A percentile compares a stretch with the other conserved stretches of the same genome.
These are phyloP conservation scores for Coemansia guatemalensis DNA, from an alignment of 192 early-diverging fungal genomes.

Conservation along the genomic window DNA sequence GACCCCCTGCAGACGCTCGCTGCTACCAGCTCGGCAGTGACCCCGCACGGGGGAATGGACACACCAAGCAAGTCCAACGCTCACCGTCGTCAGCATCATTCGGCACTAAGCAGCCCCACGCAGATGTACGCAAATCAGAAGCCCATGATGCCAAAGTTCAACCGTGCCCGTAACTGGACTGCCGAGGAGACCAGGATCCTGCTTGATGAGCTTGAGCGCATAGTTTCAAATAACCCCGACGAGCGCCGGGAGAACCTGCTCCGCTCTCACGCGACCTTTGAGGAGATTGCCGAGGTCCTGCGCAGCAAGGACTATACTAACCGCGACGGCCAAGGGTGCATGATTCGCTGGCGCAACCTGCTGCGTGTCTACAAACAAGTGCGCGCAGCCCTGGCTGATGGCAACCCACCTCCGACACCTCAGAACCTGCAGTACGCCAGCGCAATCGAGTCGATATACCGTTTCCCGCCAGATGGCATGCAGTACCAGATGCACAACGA, in stretches of 20 bases:
- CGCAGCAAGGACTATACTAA: conserved; percentile 42
- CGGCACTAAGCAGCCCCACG: conserved; percentile 19
- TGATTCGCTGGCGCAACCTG: conserved; percentile 62
- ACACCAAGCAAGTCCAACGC: conserved; percentile 19
- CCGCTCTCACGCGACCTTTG: conserved; percentile 48
- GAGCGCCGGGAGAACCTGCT: conserved; percentile 51
- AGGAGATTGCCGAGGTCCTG: conserved; percentile 47
- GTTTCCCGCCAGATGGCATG: conserved; percentile 49
- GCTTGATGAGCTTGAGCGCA: conserved; percentile 51
- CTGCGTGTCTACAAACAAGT: conserved; percentile 81
- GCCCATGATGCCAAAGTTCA: conserved; percentile 56
- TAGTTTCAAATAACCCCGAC: conserved; percentile 45
- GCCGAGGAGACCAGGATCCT: conserved; percentile 51
- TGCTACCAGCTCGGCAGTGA: conserved; percentile 51
- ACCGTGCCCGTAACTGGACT: conserved; percentile 56
- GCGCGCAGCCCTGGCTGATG: conserved; percentile 62
- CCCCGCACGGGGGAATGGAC: conserved; percentile 23
- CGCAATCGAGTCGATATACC: conserved; percentile 53
- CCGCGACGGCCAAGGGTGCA: conserved; percentile 55
- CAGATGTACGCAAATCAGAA: conserved; percentile 40
- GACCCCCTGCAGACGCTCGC: conserved; percentile 53
- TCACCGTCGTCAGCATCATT: conserved; percentile 12
- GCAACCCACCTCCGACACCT: conserved; percentile 36
- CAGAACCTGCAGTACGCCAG: conserved; percentile 45
- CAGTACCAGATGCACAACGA: conserved; percentile 33